These are phyloP conservation scores for Penicillium sp. DNA, from an alignment of 2,329 filamentous ascomycete species.

Conservation along the genomic window DNA sequence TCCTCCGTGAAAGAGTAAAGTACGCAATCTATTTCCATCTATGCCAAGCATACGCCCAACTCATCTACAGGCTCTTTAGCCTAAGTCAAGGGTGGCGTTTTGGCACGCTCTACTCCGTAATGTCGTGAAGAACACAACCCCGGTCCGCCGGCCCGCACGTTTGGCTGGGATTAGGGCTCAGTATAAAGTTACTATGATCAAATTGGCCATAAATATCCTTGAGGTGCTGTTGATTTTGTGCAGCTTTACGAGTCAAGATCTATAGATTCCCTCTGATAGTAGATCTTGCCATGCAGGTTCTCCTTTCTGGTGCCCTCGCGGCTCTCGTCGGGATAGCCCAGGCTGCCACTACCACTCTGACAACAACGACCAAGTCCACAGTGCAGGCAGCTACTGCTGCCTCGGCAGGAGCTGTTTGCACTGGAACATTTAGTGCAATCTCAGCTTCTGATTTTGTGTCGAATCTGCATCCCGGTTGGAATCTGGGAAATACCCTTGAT, in stretches of 20 bases:
- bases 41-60: neutral
- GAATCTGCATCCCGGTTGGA: conserved; percentile 59
- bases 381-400: neutral
- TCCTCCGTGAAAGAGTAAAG: neutral
- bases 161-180: neutral
- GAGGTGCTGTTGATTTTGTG: neutral
- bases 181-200: neutral
- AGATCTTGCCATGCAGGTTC: conserved; percentile 12
- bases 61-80: neutral
- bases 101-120: neutral
- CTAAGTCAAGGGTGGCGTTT: neutral
- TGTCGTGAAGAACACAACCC: neutral
- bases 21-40: neutral
- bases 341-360: conserved; percentile 10
- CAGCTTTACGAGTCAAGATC: neutral
- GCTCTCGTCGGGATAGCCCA: conserved; percentile 10
- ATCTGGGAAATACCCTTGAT: conserved; percentile 61
- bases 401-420: conserved; percentile 32
- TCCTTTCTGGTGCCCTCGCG: conserved; percentile 11
- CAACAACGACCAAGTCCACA: conserved; percentile 14
- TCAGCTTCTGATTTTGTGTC: conserved; percentile 50
- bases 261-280: no score
- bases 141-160: neutral
- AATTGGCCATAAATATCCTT: neutral
- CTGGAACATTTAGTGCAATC: conserved; percentile 47